Evolutionary conservation across 176 grass and related monocot species (phyloP), one percentile per base, ranked within the genome.

Genomic region (Pontederia paniculata): DNA sequence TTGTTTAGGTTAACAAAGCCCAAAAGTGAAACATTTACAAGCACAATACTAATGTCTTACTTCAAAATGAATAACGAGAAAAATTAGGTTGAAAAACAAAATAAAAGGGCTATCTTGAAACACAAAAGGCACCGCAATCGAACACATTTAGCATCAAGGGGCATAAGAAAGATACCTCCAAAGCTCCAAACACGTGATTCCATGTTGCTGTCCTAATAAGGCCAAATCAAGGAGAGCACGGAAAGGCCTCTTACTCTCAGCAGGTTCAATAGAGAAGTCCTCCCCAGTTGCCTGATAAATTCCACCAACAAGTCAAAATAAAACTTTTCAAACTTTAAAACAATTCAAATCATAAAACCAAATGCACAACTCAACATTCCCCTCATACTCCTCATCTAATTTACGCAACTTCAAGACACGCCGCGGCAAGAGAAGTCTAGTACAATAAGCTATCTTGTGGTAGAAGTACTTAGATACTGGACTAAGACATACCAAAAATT

Each of bases 201-300:
- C 84, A 75, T 31, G 84, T 88, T 1, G 84, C 83, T 17, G 84
- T 88, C 76, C 76, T 88, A 44, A 88, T 45, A 61, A 88, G 84
- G 15, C 84, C 84, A 0, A 83, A 79, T 88, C 84, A 60, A 88
- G 67, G 16, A 88, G 67, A 12, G 79, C 78, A 76, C 79, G 84
- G 72, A 88, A 88, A 9, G 84, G 84, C 63, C 84, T 76, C 84
- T 71, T 73, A 14, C 23, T 61, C 28, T 65, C 75, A 9, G 57
- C 5, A 55, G 75, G 84, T 42, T 88, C 84, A 17, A 88, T 68
- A 62, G 60, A 78, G 60, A 57, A 88, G 44, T 88, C 84, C 50
- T 88, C 84, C 1, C 80, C 79, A 63, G 68, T 52, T 28, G 84
- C 84, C 84, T 88, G 17, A 20, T 6, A 48, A 8, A 37, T 60